Evolutionary conservation across 257 asterid genomes (phyloP).

Genomic region (Solanum clarkiae): DNA sequence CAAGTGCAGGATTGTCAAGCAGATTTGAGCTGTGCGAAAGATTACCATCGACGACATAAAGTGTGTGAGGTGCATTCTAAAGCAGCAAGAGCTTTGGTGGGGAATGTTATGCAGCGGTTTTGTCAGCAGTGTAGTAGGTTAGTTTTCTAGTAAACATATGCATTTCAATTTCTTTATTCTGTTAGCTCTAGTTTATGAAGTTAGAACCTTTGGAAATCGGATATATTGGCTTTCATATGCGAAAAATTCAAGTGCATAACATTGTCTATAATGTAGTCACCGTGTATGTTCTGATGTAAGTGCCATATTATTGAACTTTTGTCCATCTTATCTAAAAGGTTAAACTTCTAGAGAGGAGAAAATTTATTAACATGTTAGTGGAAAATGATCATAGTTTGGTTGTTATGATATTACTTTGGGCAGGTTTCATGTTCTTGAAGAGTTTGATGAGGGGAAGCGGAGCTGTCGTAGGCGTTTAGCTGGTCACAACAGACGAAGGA

Average conservation of each 20-base stretch:
- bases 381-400: background rate
- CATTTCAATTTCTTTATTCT: background rate
- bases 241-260: too few species aligned
- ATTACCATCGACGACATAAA: slow-evolving; percentile 87
- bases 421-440: slow-evolving; percentile 91
- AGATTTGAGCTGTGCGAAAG: slow-evolving; percentile 62
- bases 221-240: background rate
- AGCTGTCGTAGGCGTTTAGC: slow-evolving; percentile 97
- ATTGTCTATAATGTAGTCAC: too few species aligned
- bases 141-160: background rate
- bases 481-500: slow-evolving; percentile 93
- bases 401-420: background rate
- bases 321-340: background rate
- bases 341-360: background rate
- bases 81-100: slow-evolving; percentile 52
- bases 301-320: background rate
- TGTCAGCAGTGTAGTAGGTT: slow-evolving; percentile 54
- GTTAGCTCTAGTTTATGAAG: background rate
- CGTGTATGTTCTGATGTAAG: too few species aligned
- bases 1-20: slow-evolving; percentile 80
- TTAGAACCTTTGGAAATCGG: background rate
- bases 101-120: slow-evolving; percentile 47
- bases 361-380: background rate
- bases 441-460: slow-evolving; percentile 94
- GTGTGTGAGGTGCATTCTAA: slow-evolving; percentile 89